Conservation (phyloP, 768 basidiomycete species). For the Coprinopsis marcescibilis region DNA sequence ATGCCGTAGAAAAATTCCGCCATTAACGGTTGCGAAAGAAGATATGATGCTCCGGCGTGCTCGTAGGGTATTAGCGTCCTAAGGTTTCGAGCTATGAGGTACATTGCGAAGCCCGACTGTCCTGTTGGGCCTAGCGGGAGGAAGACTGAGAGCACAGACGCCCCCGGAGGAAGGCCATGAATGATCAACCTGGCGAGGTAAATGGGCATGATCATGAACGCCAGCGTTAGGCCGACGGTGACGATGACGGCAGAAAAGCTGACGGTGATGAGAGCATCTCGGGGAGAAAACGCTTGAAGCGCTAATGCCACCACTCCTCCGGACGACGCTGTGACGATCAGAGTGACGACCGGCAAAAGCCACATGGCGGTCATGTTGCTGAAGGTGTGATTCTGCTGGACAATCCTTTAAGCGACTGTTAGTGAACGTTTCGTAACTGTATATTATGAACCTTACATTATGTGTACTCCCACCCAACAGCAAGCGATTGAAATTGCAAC, state of each 20-base stretch:
- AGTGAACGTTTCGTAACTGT: neutral
- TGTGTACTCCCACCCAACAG: slow-evolving; percentile 56
- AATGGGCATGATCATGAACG: slow-evolving; percentile 61
- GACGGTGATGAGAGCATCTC: slow-evolving; percentile 50
- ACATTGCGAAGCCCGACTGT: slow-evolving; percentile 55
- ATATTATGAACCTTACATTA: slow-evolving; percentile 49
- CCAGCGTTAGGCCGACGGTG: slow-evolving; percentile 48
- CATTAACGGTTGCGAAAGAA: slow-evolving; percentile 28
- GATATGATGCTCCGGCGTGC: slow-evolving; percentile 23
- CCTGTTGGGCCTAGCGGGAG: slow-evolving; percentile 72
- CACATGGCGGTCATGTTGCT: slow-evolving; percentile 55
- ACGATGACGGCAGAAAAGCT: slow-evolving; percentile 51
- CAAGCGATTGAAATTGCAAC: slow-evolving; percentile 48
- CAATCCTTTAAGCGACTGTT: slow-evolving; percentile 37
- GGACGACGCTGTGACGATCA: slow-evolving; percentile 64
- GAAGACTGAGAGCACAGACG: slow-evolving; percentile 52
- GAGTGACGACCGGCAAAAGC: slow-evolving; percentile 73
- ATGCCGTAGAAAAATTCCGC: slow-evolving; percentile 36
- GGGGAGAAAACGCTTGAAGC: slow-evolving; percentile 37
- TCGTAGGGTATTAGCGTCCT: slow-evolving; percentile 27
- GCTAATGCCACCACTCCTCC: slow-evolving; percentile 55
- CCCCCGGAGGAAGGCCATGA: slow-evolving; percentile 46
- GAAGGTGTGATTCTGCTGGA: slow-evolving; percentile 48
- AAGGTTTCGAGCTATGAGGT: slow-evolving; percentile 50
- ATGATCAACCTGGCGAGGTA: slow-evolving; percentile 58